Percentiles rank a stretch among this genome's conserved stretches.
These are phyloP conservation scores for Blastocystis sp. DNA, from an alignment of 352 stramenopile genomes.

Conservation along the genomic window DNA sequence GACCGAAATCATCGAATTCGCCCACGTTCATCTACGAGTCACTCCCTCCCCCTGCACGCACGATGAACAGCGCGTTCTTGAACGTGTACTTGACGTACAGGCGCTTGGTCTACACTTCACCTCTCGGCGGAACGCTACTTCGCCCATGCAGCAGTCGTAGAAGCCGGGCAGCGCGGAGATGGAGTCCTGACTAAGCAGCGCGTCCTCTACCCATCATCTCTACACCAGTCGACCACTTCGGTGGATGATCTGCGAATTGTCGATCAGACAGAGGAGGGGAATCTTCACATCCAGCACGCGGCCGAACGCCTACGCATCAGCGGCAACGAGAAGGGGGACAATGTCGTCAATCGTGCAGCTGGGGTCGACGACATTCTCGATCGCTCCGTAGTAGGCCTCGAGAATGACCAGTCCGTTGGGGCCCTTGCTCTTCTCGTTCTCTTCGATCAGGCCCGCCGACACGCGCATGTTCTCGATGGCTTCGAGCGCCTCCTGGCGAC, in stretches of 20 bases:
- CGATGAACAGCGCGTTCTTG: slow-evolving; percentile 23
- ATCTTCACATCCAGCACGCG: slow-evolving; percentile 46
- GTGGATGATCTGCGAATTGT: slow-evolving; percentile 47
- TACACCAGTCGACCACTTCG: background rate
- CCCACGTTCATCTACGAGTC: slow-evolving; percentile 38
- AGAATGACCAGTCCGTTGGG: slow-evolving; percentile 40
- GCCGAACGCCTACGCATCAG: slow-evolving; percentile 14
- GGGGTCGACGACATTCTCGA: slow-evolving; percentile 17
- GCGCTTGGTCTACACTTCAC: slow-evolving; percentile 16
- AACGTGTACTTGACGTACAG: slow-evolving; percentile 53
- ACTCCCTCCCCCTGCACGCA: background rate
- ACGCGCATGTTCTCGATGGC: slow-evolving; percentile 34
- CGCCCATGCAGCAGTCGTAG: slow-evolving; percentile 55
- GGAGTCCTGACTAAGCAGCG: background rate
- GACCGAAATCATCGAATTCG: slow-evolving; percentile 14
- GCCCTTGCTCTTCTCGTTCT: slow-evolving; percentile 46
- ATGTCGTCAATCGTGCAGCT: slow-evolving; percentile 51
- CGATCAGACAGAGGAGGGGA: slow-evolving; percentile 28
- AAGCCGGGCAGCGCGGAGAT: slow-evolving; percentile 37
- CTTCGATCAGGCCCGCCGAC: slow-evolving; percentile 37
- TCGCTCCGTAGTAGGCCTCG: slow-evolving; percentile 32
- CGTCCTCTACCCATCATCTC: background rate
- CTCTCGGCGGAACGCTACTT: background rate
- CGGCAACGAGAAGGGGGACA: background rate
- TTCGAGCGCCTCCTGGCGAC: background rate